phyloP scores from a whole-genome alignment of 805 yeast species.

The Dipodascopsis uninucleata region DNA sequence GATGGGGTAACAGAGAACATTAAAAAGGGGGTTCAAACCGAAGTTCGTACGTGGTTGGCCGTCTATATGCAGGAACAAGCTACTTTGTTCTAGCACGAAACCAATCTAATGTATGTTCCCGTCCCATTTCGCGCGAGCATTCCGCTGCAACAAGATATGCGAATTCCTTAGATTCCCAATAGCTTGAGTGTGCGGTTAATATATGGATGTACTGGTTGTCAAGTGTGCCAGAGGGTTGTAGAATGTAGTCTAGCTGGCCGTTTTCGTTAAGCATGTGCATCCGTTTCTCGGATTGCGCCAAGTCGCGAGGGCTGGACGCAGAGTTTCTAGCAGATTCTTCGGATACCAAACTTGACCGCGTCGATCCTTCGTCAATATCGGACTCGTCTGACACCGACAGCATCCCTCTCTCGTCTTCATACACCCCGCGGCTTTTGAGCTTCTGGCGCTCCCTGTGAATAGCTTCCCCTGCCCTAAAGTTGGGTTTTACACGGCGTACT shows the following conservation, averaged over 20 bases:
- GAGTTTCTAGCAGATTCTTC: no score
- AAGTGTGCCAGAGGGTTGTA: constrained; percentile 58
- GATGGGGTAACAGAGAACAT: no score
- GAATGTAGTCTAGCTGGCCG: constrained; percentile 80
- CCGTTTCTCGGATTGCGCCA: constrained; percentile 38
- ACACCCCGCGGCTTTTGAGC: no score
- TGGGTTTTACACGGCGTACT: constrained; percentile 12
- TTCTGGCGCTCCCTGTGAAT: constrained; percentile 13
- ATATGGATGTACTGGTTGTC: constrained; percentile 79
- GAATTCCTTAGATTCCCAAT: constrained; percentile 81
- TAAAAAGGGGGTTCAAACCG: no score
- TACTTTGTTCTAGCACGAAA: constrained; percentile 22
- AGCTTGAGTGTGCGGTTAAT: constrained; percentile 82
- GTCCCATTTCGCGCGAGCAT: constrained; percentile 33
- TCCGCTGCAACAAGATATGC: constrained; percentile 54
- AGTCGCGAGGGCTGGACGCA: no score
- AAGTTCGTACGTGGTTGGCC: no score
- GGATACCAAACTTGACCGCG: no score
- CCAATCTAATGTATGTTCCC: constrained; percentile 30
- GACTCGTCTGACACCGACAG: constrained; percentile 6
- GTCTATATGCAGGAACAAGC: no score
- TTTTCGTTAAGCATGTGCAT: constrained; percentile 58
- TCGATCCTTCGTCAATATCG: neutral
- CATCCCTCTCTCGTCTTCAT: neutral
- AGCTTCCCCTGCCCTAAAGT: constrained; percentile 18